Percentiles rank a stretch among this genome's conserved stretches.
phyloP scores from a whole-genome alignment of 352 stramenopile genomes.

The Globisporangium irregulare region DNA sequence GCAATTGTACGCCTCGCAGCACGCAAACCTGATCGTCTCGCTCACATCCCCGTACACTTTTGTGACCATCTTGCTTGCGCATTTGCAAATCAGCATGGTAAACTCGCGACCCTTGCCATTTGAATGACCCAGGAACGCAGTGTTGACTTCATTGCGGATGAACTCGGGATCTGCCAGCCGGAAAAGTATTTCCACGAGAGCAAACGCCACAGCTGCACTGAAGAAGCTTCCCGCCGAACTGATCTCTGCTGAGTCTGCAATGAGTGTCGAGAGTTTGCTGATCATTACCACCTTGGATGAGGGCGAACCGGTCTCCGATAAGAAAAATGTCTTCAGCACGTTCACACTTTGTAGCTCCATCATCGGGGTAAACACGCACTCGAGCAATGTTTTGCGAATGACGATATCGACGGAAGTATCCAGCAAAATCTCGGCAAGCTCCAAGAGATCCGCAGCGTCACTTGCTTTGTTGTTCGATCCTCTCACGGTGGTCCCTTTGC shows the following conservation, averaged over 20 bases:
- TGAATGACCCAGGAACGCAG: constrained; percentile 59
- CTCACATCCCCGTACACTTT: constrained; percentile 36
- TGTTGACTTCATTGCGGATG: constrained; percentile 65
- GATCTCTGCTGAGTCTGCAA: constrained; percentile 50
- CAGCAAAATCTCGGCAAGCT: constrained; percentile 41
- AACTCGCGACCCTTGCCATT: constrained; percentile 79
- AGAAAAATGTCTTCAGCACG: constrained; percentile 43
- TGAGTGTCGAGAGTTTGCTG: constrained; percentile 47
- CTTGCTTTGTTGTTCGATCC: constrained; percentile 7
- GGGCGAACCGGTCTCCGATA: constrained; percentile 22
- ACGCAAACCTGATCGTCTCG: constrained; percentile 43
- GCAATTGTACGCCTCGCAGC: constrained; percentile 70
- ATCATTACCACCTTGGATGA: constrained; percentile 36
- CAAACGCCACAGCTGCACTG: constrained; percentile 53
- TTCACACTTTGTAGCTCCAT: constrained; percentile 37
- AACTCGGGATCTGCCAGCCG: constrained; percentile 57
- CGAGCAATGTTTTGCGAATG: constrained; percentile 44
- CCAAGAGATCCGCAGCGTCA: constrained; percentile 21
- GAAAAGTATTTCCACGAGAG: constrained; percentile 65
- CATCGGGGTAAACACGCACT: constrained; percentile 48
- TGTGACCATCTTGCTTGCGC: constrained; percentile 70
- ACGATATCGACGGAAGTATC: constrained; percentile 32
- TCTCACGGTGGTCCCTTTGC: constrained; percentile 1
- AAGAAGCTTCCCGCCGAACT: constrained; percentile 36
- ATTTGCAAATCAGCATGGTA: constrained; percentile 85